These are phyloP conservation scores for Tricholoma sp. DNA, from an alignment of 768 basidiomycete genomes.

Conservation along the genomic window DNA sequence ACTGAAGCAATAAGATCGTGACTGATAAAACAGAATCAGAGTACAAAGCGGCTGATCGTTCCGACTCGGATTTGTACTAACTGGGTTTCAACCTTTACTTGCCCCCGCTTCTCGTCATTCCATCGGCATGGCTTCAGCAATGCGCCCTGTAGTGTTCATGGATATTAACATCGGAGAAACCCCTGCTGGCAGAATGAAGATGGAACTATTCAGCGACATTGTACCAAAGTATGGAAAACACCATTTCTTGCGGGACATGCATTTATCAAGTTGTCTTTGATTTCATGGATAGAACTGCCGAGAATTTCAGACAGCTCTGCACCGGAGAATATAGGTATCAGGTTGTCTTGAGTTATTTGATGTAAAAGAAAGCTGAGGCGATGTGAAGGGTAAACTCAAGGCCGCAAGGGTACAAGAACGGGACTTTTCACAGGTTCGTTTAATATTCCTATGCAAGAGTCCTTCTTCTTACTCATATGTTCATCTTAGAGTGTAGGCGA, in stretches of 20 bases:
- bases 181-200: conserved; percentile 90
- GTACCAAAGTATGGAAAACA: conserved; percentile 76
- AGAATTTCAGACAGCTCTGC: conserved; percentile 96
- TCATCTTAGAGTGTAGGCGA: conserved; percentile 60
- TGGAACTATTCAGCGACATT: conserved; percentile 95
- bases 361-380: conserved; percentile 8
- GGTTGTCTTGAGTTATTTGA: conserved; percentile 2
- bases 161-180: conserved; percentile 97
- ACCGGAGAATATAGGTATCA: conserved; percentile 93
- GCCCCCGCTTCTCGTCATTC: background rate
- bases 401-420: conserved; percentile 87
- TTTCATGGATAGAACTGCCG: conserved; percentile 67
- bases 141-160: conserved; percentile 93
- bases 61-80: too few species aligned
- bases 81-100: background rate
- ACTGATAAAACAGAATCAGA: too few species aligned
- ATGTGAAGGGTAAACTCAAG: conserved; percentile 64
- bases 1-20: too few species aligned
- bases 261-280: background rate
- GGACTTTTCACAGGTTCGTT: conserved; percentile 85
- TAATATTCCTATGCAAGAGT: background rate
- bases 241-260: background rate
- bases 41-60: too few species aligned
- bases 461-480: conserved; percentile 10
- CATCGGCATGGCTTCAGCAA: conserved; percentile 27